Evolutionary conservation across 371 early-diverging fungal species (phyloP), one percentile per base, ranked within the genome.

Genomic region (Zychaea mexicana): DNA sequence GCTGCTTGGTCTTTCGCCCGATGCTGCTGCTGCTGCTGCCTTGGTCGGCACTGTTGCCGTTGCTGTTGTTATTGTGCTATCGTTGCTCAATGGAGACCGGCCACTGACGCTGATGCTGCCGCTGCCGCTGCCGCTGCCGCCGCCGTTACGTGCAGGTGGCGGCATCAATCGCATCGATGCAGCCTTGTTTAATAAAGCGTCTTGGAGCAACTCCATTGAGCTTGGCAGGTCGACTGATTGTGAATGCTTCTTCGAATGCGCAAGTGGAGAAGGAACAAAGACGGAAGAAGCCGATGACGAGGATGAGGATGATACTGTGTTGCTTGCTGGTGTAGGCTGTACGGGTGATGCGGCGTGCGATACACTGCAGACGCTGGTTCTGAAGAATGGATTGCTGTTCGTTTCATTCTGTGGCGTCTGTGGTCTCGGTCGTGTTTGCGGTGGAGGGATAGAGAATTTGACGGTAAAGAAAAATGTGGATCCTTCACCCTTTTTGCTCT

Each of bases 381-480:
- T 52, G 32, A 80, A 81, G 62, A 84, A 84, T 0, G 85, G 85
- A 32, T 78, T 71, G 32, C 66, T 71, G 12, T 56, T 69, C 0
- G 67, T 69, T 64, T 84, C 85, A 24, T 74, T 75, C 24, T 74
- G 80, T 24, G 88, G 88, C 6, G 88, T 85, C 19, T 83, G 84
- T 4, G 86, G 85, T 21, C 72, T 72, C 1, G 86, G 83, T 33
- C 64, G 63, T 3, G 81, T 82, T 9, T 76, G 68, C 12, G 78
- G 69, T 8, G 76, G 71, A 1, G 88, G 85, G 2, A 85, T 69
- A 2, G 74, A 65, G 56, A 85, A 86, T 38, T 82, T 81, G 31
- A 80, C 86, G 0, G 86, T 84, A 65, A 88, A 88, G 58, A 73
- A 86, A 56, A 88, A 88, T 1, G 82, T 80, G 22, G 87, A 87